phyloP scores from a whole-genome alignment of 2,329 filamentous ascomycete species.

The Fusarium sp. region DNA sequence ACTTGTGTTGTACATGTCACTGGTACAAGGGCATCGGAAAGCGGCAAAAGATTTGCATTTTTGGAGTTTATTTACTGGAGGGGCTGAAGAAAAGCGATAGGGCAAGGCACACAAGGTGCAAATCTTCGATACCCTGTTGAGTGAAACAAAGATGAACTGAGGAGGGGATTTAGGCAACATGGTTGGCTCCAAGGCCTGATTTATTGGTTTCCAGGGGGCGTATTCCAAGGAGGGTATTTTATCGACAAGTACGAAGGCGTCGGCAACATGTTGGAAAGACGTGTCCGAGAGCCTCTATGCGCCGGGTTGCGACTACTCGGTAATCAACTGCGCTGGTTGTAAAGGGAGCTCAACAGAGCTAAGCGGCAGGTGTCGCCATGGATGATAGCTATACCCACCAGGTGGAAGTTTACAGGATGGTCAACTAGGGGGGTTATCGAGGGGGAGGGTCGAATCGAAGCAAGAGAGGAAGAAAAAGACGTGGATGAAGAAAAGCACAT shows the following conservation, averaged over 20 bases:
- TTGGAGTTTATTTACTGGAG: constrained; percentile 5
- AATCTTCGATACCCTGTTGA: constrained; percentile 36
- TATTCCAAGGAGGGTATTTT: constrained; percentile 33
- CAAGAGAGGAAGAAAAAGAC: constrained; percentile 35
- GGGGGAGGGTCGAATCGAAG: constrained; percentile 9
- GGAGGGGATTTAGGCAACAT: constrained; percentile 14
- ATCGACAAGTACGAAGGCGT: constrained; percentile 24
- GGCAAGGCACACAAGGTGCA: constrained; percentile 29
- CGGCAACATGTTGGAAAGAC: constrained; percentile 44
- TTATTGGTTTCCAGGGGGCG: constrained; percentile 42
- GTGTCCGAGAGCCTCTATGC: constrained; percentile 22
- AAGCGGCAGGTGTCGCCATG: not conserved
- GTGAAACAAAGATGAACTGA: constrained; percentile 25
- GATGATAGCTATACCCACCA: constrained; percentile 12
- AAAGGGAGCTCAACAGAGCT: not conserved
- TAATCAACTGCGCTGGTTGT: not conserved
- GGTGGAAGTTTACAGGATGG: constrained; percentile 13
- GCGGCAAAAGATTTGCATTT: constrained; percentile 16
- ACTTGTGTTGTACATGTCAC: constrained; percentile 19
- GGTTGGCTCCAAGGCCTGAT: constrained; percentile 28
- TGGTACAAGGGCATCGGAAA: constrained; percentile 16
- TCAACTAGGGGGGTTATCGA: not conserved
- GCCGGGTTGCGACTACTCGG: constrained; percentile 8
- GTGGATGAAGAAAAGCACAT: constrained; percentile 46
- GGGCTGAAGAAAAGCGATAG: not conserved